Base-by-base conservation (phyloP, 1,139 yeast species). In the Candida sp. region DNA sequence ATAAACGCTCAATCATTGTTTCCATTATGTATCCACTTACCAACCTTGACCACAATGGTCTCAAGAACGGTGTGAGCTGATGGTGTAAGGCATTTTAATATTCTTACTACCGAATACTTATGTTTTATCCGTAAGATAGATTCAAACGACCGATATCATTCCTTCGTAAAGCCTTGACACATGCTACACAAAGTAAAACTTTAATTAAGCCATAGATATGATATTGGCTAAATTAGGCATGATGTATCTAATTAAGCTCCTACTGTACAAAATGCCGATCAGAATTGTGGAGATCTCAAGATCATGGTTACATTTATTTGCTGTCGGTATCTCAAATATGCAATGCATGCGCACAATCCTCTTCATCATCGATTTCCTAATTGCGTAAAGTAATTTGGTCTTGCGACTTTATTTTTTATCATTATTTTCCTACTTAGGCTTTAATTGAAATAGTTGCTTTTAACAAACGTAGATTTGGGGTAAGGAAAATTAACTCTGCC, bases 361-460 rank as follows among this genome's bases (percentile, higher is more conserved):
- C 29, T 25, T 11, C 29, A 25, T 25, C 29, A 25, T 2, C 12
- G 6, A 12, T 32, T 32, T 6, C 34, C 34, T 32, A 32, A 11
- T 32, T 3, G 11, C 2, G 34, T 32, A 32, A 32, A 32, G 34
- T 32, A 32, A 32, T 32, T 25, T 25, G 29, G 29, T 25, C 29
- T 11, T 33, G 36, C 11, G 11, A 21, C n/a, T 4, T 4, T 35
- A 22, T 37, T 29, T 4, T 19, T 19, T 29, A 27, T 19, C 11
- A 19, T n/a, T 29, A 27, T 25, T 22, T 37, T 37, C 39, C 39
- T 37, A 37, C 25, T 15, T 37, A 37, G 39, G 39, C 30, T 37
- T 39, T 35, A 35, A 35, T 35, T 22, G 40, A 30, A 33, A 22
- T 21, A 29, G 39, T 37, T 37, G 39, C 39, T 37, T 37, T 37